A percentile compares a stretch with the other conserved stretches of the same genome.
phyloP scores from a whole-genome alignment of 139 green algal species.

The Closterium sp. region DNA sequence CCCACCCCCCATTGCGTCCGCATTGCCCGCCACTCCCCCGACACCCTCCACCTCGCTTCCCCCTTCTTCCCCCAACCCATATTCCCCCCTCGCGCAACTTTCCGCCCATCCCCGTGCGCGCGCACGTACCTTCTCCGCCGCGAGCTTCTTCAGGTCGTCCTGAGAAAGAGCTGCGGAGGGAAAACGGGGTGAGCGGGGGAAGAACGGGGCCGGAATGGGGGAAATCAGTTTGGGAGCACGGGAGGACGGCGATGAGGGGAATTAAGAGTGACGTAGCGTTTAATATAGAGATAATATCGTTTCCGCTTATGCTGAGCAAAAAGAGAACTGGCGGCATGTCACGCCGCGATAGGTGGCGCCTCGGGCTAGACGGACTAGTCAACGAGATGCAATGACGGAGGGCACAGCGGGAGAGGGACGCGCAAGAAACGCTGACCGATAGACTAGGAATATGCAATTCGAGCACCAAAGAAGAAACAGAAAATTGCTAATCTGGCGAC shows the following conservation, averaged over 20 bases:
- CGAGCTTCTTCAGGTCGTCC: slow-evolving; percentile 52
- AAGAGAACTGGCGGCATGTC: not conserved
- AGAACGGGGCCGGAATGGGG: not conserved
- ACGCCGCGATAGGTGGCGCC: not conserved
- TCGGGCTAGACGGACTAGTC: not conserved
- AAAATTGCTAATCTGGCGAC: too few species aligned
- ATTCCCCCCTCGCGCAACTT: too few species aligned
- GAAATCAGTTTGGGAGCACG: too few species aligned
- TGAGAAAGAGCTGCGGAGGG: slow-evolving; percentile 32
- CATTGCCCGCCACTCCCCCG: not conserved
- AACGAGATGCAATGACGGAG: not conserved
- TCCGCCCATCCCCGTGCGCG: not conserved
- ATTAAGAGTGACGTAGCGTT: not conserved
- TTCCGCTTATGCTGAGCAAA: too few species aligned
- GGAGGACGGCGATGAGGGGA: not conserved
- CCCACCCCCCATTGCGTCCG: not conserved
- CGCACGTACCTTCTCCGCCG: slow-evolving; percentile 43
- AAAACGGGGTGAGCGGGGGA: not conserved
- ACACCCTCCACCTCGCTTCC: not conserved
- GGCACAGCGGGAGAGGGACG: not conserved
- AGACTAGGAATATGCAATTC: not conserved
- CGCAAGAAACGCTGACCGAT: not conserved
- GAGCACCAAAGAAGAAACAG: too few species aligned
- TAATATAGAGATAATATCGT: too few species aligned
- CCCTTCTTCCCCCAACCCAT: not conserved